phyloP scores from a whole-genome alignment of 1,284 basidiomycete genomes.

The Peniophora sp. region DNA sequence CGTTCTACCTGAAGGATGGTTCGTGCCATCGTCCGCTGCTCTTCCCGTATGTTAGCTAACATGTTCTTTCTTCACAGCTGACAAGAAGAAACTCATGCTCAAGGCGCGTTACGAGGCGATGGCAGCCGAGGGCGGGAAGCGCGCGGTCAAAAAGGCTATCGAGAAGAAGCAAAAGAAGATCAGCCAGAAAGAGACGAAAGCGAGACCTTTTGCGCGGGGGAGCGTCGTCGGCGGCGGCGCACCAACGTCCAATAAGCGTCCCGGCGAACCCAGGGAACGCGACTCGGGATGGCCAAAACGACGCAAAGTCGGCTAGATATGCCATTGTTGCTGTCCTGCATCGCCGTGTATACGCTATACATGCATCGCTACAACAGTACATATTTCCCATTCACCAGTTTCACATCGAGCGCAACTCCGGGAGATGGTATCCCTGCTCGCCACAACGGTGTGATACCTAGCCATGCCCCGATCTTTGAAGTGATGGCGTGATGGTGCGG shows the following conservation, averaged over 20 bases:
- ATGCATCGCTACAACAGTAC: conserved; percentile 37
- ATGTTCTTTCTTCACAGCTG: conserved; percentile 43
- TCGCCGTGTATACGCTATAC: too few species aligned
- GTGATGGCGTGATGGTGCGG: conserved; percentile 31
- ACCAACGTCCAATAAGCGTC: background rate
- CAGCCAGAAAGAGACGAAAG: conserved; percentile 84
- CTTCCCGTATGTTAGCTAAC: conserved; percentile 2
- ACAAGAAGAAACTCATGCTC: conserved; percentile 66
- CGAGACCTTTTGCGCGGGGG: conserved; percentile 51
- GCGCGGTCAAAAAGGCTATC: conserved; percentile 80
- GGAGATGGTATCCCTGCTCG: conserved; percentile 38
- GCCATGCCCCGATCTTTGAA: conserved; percentile 55
- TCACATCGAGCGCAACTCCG: conserved; percentile 54
- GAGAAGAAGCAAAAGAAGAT: conserved; percentile 87
- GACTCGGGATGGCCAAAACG: background rate
- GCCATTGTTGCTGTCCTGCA: too few species aligned
- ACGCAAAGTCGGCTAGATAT: background rate
- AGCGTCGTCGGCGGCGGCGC: background rate
- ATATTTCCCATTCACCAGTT: conserved; percentile 48
- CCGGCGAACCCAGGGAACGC: background rate
- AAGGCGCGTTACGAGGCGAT: conserved; percentile 74
- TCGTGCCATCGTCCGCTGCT: conserved; percentile 18
- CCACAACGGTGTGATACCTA: conserved; percentile 59
- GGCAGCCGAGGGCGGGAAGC: conserved; percentile 64
- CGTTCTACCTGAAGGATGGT: conserved; percentile 88